phyloP scores from a whole-genome alignment of 495 filamentous ascomycete species.

The Daldinia concentrica region DNA sequence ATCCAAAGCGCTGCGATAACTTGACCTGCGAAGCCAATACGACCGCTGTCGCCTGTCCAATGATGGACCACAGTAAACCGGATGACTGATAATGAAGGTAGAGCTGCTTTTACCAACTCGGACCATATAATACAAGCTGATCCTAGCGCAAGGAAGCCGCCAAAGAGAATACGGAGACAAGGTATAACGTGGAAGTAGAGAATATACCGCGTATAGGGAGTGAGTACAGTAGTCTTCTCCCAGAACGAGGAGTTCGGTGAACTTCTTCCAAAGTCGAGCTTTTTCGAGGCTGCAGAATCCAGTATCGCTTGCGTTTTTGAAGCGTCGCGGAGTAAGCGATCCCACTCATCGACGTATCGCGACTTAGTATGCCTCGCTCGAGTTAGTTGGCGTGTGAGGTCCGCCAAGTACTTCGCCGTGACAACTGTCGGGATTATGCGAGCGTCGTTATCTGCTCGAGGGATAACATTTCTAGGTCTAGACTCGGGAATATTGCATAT shows the following conservation, averaged over 20 bases:
- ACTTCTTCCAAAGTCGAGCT: constrained; percentile 73
- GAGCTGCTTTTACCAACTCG: constrained; percentile 81
- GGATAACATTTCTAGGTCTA: constrained; percentile 58
- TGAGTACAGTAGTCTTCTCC: constrained; percentile 70
- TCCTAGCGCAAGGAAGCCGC: constrained; percentile 71
- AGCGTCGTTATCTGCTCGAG: constrained; percentile 48
- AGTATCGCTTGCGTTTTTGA: constrained; percentile 81
- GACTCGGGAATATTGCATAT: constrained; percentile 73
- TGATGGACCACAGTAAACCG: constrained; percentile 86
- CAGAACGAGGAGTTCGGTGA: constrained; percentile 64
- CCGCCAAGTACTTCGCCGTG: constrained; percentile 91
- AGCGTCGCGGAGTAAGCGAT: constrained; percentile 75
- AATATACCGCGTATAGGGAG: constrained; percentile 84
- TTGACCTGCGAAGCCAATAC: constrained; percentile 85
- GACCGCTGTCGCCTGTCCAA: constrained; percentile 67
- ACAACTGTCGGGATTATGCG: constrained; percentile 77
- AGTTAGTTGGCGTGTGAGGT: constrained; percentile 81
- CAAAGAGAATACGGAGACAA: constrained; percentile 66
- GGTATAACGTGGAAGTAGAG: constrained; percentile 77
- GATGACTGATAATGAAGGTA: constrained; percentile 81
- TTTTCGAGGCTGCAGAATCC: constrained; percentile 82
- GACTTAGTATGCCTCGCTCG: constrained; percentile 83
- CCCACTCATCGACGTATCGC: constrained; percentile 87
- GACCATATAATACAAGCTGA: constrained; percentile 90
- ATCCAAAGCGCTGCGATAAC: constrained; percentile 87